These are phyloP conservation scores for Saccharum officinarum DNA, from an alignment of 176 grass and related monocot genomes.

Conservation along the genomic window DNA sequence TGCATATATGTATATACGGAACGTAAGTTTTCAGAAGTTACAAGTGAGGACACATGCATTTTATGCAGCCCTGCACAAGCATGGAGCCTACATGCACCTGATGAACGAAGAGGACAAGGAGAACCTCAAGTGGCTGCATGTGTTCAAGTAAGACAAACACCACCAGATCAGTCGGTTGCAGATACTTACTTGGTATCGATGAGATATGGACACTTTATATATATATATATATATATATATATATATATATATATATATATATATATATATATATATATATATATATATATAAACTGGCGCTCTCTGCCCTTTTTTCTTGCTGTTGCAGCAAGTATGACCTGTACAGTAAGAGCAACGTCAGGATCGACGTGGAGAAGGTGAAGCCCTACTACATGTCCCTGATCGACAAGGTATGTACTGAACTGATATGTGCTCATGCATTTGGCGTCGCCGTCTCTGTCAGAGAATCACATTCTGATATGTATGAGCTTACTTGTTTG, in stretches of 20 bases:
- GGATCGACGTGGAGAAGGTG: slow-evolving; percentile 87
- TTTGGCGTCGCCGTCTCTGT: not conserved
- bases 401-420: slow-evolving; percentile 65
- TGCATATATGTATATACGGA: not conserved
- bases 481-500: not conserved
- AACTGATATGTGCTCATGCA: not conserved
- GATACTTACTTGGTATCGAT: not conserved
- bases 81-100: slow-evolving; percentile 72
- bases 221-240: not conserved
- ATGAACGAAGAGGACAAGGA: slow-evolving; percentile 91
- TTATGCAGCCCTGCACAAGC: slow-evolving; percentile 75
- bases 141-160: slow-evolving; percentile 69
- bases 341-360: slow-evolving; percentile 90
- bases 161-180: not conserved
- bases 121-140: slow-evolving; percentile 85
- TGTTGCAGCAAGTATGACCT: slow-evolving; percentile 89
- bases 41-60: not conserved
- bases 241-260: too few relatives aligned
- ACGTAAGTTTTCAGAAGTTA: not conserved
- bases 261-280: too few relatives aligned
- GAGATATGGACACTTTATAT: not conserved
- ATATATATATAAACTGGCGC: not conserved
- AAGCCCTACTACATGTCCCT: slow-evolving; percentile 94
- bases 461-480: not conserved
- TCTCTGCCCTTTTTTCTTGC: not conserved